These are phyloP conservation scores for Anethum foeniculum DNA, from an alignment of 140 eudicot species.

Conservation along the genomic window DNA sequence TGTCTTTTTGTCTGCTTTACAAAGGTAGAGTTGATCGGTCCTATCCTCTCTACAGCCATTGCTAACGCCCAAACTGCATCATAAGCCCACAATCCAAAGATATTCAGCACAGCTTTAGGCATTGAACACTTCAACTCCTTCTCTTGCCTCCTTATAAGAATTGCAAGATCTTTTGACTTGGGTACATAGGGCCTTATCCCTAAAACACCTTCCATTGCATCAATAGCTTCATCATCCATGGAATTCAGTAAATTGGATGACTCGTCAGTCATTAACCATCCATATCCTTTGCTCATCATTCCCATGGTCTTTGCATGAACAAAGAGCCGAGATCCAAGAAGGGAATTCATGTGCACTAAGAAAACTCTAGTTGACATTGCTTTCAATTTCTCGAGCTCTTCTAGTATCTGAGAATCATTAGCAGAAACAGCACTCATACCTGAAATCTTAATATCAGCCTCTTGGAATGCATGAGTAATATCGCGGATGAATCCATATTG, in stretches of 20 bases:
- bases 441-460: neutral
- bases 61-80: slow-evolving; percentile 12
- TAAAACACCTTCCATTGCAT: slow-evolving; percentile 6
- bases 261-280: slow-evolving; percentile 4
- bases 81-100: slow-evolving; percentile 12
- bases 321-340: neutral
- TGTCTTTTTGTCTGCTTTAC: neutral
- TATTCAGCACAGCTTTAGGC: slow-evolving; percentile 2
- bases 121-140: neutral
- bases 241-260: slow-evolving; percentile 1
- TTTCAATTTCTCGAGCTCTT: neutral
- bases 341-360: slow-evolving; percentile 4
- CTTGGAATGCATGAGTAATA: neutral
- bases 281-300: slow-evolving; percentile 4
- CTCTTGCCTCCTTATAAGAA: neutral
- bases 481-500: slow-evolving; percentile 4
- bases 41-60: slow-evolving; percentile 1
- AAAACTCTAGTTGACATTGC: neutral
- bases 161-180: neutral
- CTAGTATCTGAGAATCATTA: neutral
- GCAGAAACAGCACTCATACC: slow-evolving; percentile 1
- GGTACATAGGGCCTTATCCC: slow-evolving; percentile 6
- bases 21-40: neutral
- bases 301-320: neutral
- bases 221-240: neutral